Evolutionary conservation across 1,284 basidiomycete species (phyloP), one percentile per base, ranked within the genome.

Genomic region (Pseudozyma thailandica): DNA sequence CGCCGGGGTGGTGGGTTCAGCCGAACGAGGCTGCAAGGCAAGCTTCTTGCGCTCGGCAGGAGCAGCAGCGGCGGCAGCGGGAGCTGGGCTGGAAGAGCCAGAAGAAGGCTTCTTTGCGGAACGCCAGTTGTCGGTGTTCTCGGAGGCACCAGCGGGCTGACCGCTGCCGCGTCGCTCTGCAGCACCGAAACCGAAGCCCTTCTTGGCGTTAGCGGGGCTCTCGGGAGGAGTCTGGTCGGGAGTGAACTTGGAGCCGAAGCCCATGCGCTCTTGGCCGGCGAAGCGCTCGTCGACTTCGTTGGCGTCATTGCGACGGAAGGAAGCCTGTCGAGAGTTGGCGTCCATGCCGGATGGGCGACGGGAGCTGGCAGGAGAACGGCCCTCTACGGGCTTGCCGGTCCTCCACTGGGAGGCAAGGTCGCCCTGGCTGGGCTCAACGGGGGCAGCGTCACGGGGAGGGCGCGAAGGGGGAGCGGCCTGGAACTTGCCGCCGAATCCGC

Each of bases 1-100:
- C 4, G 85, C 86, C 45, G 84, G 86, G 21, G 86, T 87, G 33
- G 91, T 86, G 18, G 51, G 27, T n/a, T 71, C 68, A 18, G 72
- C 68, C 33, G 75, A 69, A 23, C 80, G 74, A 9, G 80, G 79
- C 71, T 82, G 79, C 37, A 82, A 58, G 54, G 80, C 78, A 33
- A 82, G 75, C 55, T 78, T 80, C 61, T 79, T 79, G 46, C 80
- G 78, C 66, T 81, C 77, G 12, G 56, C 54, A 16, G 77, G 65
- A 8, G 69, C 60, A 6, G 74, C 68, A 39, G 73, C 54, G 8
- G 74, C 68, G 35, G 73, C 54, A 6, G 60, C 50, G 6, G 64
- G 56, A 15, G 63, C 66, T 2, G 61, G 56, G 57, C 61, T 56
- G n/a, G 61, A 58, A 1, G 68, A 71, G 39, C 65, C 72, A 6